Evolutionary conservation across 495 filamentous ascomycete genomes (phyloP).

Genomic region (Penicillium alfredii): DNA sequence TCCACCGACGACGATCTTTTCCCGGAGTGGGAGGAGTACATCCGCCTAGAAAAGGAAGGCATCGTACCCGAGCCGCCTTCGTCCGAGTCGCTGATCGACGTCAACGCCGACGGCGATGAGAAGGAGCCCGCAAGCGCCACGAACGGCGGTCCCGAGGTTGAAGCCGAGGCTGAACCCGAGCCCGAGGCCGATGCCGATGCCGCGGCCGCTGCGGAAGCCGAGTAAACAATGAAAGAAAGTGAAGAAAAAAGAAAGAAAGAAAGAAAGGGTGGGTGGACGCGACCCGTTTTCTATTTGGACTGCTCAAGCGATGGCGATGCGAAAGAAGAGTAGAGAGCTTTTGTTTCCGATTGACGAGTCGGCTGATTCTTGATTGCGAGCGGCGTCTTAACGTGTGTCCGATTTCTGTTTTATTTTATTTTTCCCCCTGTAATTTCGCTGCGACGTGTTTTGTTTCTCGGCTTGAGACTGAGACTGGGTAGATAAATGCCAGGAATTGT

Average conservation of each 20-base stretch:
- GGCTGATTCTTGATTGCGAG: slow-evolving; percentile 25
- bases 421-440: slow-evolving; percentile 12
- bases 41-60: slow-evolving; percentile 71
- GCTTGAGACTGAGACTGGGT: slow-evolving; percentile 6
- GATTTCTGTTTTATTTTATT: slow-evolving; percentile 10
- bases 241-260: too few species aligned
- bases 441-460: slow-evolving; percentile 7
- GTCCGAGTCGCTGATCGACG: slow-evolving; percentile 45
- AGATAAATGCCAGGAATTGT: slow-evolving; percentile 10
- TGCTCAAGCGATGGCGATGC: slow-evolving; percentile 15
- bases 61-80: slow-evolving; percentile 33
- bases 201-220: slow-evolving; percentile 11
- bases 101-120: slow-evolving; percentile 34
- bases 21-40: slow-evolving; percentile 90
- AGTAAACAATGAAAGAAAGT: slow-evolving; percentile 17
- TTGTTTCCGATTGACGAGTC: slow-evolving; percentile 16
- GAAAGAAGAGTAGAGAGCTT: too few species aligned
- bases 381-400: slow-evolving; percentile 33
- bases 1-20: slow-evolving; percentile 85
- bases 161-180: slow-evolving; percentile 20
- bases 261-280: too few species aligned
- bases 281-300: slow-evolving; percentile 12
- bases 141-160: slow-evolving; percentile 33
- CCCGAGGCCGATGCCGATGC: slow-evolving; percentile 12
- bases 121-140: slow-evolving; percentile 25